These are phyloP conservation scores for Aristolochia californica DNA, from an alignment of 164 flowering plant species.

Conservation along the genomic window DNA sequence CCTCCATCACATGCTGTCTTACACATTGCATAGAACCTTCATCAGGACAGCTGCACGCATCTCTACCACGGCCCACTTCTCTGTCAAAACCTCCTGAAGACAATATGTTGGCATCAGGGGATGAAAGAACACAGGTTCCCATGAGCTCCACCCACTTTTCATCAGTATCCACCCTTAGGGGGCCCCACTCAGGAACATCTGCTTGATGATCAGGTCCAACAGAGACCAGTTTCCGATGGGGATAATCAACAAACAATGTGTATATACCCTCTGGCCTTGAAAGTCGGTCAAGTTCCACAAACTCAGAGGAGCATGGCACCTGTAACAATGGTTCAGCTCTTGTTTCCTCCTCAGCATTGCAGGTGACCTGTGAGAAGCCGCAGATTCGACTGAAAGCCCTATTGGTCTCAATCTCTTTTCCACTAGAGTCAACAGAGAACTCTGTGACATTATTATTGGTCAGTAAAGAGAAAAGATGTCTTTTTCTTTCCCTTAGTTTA, in stretches of 20 bases:
- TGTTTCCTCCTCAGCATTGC: background rate
- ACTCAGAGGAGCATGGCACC: background rate
- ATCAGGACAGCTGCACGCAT: conserved; percentile 48
- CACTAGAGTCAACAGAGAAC: background rate
- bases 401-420: background rate
- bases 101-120: conserved; percentile 24
- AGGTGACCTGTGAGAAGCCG: conserved; percentile 2
- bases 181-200: conserved; percentile 32
- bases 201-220: conserved; percentile 30
- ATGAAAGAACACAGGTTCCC: conserved; percentile 51
- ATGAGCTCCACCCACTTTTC: conserved; percentile 11
- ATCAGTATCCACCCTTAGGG: background rate
- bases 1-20: conserved; percentile 49
- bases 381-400: background rate
- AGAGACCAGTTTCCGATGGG: conserved; percentile 5
- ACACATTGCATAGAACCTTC: conserved; percentile 52
- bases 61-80: conserved; percentile 23
- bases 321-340: conserved; percentile 3
- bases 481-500: no score
- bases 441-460: conserved; percentile 9
- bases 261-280: conserved; percentile 4
- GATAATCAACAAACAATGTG: conserved; percentile 1
- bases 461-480: no score
- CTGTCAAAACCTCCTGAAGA: background rate
- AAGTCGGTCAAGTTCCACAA: background rate